Conservation (phyloP, 257 asterid genomes). For the Fraxinus cuspidata region DNA sequence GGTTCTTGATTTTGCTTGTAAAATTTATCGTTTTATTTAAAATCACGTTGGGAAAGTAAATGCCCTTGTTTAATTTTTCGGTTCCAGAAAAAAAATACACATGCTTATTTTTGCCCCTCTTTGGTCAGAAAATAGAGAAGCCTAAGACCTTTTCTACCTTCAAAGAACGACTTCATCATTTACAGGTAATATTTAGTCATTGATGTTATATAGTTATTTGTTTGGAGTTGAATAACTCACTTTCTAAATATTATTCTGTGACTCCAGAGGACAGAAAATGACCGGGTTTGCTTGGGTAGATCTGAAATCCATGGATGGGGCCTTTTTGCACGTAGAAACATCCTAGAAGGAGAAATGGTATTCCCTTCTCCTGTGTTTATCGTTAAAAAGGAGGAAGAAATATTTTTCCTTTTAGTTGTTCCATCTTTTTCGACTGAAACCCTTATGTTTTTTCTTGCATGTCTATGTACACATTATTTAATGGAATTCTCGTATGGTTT, state of each 20-base stretch:
- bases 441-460: too few relatives aligned
- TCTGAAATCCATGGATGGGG: conserved; percentile 99
- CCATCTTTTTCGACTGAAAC: too few relatives aligned
- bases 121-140: conserved; percentile 70
- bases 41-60: too few relatives aligned
- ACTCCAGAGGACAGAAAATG: conserved; percentile 85
- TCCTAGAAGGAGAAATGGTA: conserved; percentile 98
- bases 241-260: conserved; percentile 27
- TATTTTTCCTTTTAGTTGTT: too few relatives aligned
- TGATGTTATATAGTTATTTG: neutral
- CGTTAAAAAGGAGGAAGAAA: too few relatives aligned
- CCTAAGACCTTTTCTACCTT: conserved; percentile 67
- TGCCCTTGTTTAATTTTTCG: too few relatives aligned
- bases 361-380: conserved; percentile 4
- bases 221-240: conserved; percentile 25
- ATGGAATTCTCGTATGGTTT: conserved; percentile 20
- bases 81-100: neutral
- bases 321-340: conserved; percentile 84
- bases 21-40: too few relatives aligned
- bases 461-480: neutral
- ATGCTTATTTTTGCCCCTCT: conserved; percentile 24
- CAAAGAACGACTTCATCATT: conserved; percentile 84
- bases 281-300: conserved; percentile 93
- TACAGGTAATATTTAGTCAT: conserved; percentile 54
- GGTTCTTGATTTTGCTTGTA: too few relatives aligned